These are phyloP conservation scores for Venturiaceae sp. DNA, from an alignment of 2,329 filamentous ascomycete genomes.

Conservation along the genomic window DNA sequence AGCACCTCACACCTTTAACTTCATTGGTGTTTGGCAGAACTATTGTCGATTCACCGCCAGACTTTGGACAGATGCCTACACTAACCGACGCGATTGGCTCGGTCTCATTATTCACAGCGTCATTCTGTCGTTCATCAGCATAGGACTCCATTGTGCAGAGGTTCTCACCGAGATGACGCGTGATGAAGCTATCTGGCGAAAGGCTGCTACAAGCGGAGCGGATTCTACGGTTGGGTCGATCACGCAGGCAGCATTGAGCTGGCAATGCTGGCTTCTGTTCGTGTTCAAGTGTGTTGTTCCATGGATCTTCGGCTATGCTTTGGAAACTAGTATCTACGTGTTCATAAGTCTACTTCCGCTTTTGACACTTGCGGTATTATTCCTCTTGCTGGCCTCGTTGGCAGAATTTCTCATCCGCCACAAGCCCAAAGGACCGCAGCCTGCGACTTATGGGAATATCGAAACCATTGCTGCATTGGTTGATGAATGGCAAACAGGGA, in stretches of 20 bases:
- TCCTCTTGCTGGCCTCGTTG: background rate
- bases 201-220: background rate
- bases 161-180: constrained; percentile 1
- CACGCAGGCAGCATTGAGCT: background rate
- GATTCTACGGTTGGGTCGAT: background rate
- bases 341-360: constrained; percentile 4
- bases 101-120: background rate
- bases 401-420: background rate
- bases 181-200: constrained; percentile 6
- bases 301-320: constrained; percentile 4
- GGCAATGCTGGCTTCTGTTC: constrained; percentile 4
- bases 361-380: background rate
- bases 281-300: background rate
- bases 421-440: constrained; percentile 4
- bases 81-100: constrained; percentile 2
- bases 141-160: constrained; percentile 5
- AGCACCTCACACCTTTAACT: background rate
- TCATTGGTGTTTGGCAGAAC: background rate
- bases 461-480: background rate
- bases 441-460: constrained; percentile 1
- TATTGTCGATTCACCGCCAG: background rate
- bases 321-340: background rate
- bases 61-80: background rate
- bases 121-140: background rate
- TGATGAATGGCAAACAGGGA: constrained; percentile 2